Evolutionary conservation across 225 moss, liverwort and hornwort species (phyloP), one percentile per base, ranked within the genome.

Genomic region (Straminergon stramineum): DNA sequence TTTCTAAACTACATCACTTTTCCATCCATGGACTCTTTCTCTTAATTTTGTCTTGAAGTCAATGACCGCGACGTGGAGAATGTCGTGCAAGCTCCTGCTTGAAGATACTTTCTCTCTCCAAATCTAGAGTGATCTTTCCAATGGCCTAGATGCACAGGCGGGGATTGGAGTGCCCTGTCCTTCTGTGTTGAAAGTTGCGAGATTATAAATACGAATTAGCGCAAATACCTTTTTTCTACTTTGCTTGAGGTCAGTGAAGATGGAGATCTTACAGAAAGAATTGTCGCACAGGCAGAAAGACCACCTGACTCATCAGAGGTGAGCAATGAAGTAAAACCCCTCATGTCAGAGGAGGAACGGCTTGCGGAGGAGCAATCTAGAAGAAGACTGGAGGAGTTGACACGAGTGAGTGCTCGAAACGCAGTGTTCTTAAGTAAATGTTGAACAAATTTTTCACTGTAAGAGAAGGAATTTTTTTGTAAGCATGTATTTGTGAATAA

Each of bases 371-470:
- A 93, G 91, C 92, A 87, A 86, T 95, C 94, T 85, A 95, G 92
- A 90, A 92, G 94, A 88, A 90, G 95, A 79, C 94, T 95, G 86
- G 97, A 97, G 92, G 96, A 97, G 87, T 94, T 99, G 80, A 94
- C 95, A 69, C 91, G 94, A 92, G 98, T 98, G 92, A 96, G 98
- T 91, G 85, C 73, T 87, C 18, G 39, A 87, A 88, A 87, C 84
- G 34, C 48, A 75, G 37, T 83, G 45, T 67, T n/a, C 6, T 70
- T 26, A 53, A 76, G 58, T 66, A 66, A 74, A 60, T 74, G 34
- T 83, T 70, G 51, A 88, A 79, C 31, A 70, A 67, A 18, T 22
- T 20, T 39, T 84, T 32, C 34, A 76, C 39, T 69, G 24, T 43
- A 77, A 39, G 63, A 87, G 64, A 52, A 73, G 58, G 35, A 60